These are phyloP conservation scores for Rhynchosporium agropyri DNA, from an alignment of 2,329 filamentous ascomycete species.

Conservation along the genomic window DNA sequence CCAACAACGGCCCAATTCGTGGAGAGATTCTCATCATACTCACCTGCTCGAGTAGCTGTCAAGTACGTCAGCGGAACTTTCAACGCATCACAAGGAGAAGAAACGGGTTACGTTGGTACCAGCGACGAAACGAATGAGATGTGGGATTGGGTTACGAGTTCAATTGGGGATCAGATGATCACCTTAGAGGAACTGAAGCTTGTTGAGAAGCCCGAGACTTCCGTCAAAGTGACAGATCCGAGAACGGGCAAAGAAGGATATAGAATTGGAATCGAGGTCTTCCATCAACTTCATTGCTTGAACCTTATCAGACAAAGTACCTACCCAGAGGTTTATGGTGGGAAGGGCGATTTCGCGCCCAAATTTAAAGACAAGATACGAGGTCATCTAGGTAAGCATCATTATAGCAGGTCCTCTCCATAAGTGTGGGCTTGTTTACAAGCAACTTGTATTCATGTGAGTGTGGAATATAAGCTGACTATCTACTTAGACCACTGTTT, in stretches of 20 bases:
- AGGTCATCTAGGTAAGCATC: slow-evolving; percentile 16
- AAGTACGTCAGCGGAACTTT: slow-evolving; percentile 22
- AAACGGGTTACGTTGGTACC: slow-evolving; percentile 20
- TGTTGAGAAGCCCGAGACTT: slow-evolving; percentile 52
- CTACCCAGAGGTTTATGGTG: slow-evolving; percentile 48
- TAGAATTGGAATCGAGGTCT: slow-evolving; percentile 17
- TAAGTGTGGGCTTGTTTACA: neutral
- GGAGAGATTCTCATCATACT: slow-evolving; percentile 20
- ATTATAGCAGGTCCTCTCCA: neutral
- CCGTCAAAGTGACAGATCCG: slow-evolving; percentile 47
- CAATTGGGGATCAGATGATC: slow-evolving; percentile 60
- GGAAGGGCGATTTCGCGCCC: slow-evolving; percentile 17
- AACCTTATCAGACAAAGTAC: slow-evolving; percentile 20
- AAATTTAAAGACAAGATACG: slow-evolving; percentile 16
- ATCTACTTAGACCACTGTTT: slow-evolving; percentile 50
- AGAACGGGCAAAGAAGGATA: slow-evolving; percentile 47
- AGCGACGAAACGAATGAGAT: slow-evolving; percentile 25
- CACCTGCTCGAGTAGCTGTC: slow-evolving; percentile 22
- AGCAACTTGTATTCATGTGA: neutral
- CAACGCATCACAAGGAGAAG: slow-evolving; percentile 19
- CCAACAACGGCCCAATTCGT: slow-evolving; percentile 16
- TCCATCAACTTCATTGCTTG: slow-evolving; percentile 24
- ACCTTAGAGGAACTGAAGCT: slow-evolving; percentile 53
- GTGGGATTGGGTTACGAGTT: slow-evolving; percentile 22
- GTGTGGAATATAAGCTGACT: neutral